phyloP scores from a whole-genome alignment of 1,284 basidiomycete genomes.

The Puccinia sorghi region DNA sequence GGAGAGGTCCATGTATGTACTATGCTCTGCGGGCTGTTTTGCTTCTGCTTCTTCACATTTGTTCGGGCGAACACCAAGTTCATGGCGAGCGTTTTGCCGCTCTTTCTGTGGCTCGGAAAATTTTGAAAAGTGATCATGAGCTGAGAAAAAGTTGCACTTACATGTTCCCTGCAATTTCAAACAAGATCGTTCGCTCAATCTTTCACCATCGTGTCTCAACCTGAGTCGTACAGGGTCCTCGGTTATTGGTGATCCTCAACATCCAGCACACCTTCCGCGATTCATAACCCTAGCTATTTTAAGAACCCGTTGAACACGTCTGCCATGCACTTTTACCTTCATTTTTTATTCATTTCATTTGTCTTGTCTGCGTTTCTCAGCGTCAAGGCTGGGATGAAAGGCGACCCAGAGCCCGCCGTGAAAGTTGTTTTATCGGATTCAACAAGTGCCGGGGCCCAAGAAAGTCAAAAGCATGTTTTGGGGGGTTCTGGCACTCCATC shows the following conservation, averaged over 20 bases:
- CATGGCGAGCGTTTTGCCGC: not conserved
- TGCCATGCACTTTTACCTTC: not conserved
- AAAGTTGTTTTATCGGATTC: not conserved
- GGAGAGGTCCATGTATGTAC: not conserved
- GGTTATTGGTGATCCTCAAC: not conserved
- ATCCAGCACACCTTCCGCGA: not conserved
- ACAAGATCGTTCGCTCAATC: not conserved
- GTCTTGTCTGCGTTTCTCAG: not conserved
- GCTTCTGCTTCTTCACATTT: not conserved
- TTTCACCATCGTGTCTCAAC: not conserved
- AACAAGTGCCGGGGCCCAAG: not conserved
- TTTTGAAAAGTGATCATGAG: not conserved
- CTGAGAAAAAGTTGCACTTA: not conserved
- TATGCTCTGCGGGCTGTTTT: not conserved
- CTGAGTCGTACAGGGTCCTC: not conserved
- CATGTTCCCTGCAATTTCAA: not conserved
- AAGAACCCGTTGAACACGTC: not conserved
- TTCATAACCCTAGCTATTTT: not conserved
- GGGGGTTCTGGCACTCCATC: not conserved
- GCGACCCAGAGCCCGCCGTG: not conserved
- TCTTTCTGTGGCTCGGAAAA: not conserved
- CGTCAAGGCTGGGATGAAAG: not conserved
- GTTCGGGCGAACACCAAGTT: not conserved
- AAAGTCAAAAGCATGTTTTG: not conserved
- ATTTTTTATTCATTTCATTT: not conserved